These are phyloP conservation scores for Microbotryomycetes sp. DNA, from an alignment of 1,284 basidiomycete species.

Conservation along the genomic window DNA sequence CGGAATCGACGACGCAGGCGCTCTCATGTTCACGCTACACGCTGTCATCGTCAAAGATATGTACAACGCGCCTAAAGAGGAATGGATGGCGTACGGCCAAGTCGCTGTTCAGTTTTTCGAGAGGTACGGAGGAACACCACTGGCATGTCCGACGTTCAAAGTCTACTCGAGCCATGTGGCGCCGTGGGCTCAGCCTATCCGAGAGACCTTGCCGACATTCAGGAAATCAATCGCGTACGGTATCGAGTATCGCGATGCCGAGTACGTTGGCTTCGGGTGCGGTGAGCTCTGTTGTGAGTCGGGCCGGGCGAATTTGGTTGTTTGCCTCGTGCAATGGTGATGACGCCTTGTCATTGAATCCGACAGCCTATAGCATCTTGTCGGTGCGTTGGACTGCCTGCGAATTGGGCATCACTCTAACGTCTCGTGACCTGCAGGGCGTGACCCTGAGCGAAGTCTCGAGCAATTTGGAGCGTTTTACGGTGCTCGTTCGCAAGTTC, in stretches of 20 bases:
- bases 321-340: background rate
- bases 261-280: conserved; percentile 25
- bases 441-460: conserved; percentile 9
- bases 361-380: conserved; percentile 1
- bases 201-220: conserved; percentile 4
- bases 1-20: conserved; percentile 21
- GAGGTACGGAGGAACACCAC: conserved; percentile 13
- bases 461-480: conserved; percentile 24
- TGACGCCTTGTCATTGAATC: background rate
- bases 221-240: background rate
- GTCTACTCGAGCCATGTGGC: conserved; percentile 7
- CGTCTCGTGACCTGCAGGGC: background rate
- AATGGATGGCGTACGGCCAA: conserved; percentile 17
- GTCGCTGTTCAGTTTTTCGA: conserved; percentile 19
- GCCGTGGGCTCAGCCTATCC: conserved; percentile 11
- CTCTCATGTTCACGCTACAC: conserved; percentile 23
- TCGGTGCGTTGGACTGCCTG: background rate
- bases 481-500: conserved; percentile 28
- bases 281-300: conserved; percentile 16
- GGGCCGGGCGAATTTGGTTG: background rate
- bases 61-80: conserved; percentile 1
- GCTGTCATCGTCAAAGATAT: conserved; percentile 15
- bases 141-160: conserved; percentile 30
- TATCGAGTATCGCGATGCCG: conserved; percentile 25
- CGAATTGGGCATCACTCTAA: background rate